phyloP scores from a whole-genome alignment of 148 eudicot genomes.

The Rhododendron henanense region DNA sequence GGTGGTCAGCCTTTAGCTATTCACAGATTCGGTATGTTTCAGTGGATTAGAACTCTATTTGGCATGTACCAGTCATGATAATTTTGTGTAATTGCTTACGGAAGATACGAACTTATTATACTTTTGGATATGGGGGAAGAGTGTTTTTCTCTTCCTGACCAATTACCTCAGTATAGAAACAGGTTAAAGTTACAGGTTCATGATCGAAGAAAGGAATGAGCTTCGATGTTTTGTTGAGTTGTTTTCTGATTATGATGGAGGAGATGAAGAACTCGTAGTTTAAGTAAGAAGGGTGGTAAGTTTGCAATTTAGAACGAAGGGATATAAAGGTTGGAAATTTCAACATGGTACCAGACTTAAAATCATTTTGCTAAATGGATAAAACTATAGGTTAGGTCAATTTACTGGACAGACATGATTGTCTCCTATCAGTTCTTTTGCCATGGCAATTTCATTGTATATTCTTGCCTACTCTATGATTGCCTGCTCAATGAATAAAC shows the following conservation, averaged over 20 bases:
- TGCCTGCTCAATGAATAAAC: too few relatives aligned
- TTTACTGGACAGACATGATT: not conserved
- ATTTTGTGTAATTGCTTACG: not conserved
- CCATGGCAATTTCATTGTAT: not conserved
- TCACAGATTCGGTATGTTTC: not conserved
- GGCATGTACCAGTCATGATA: not conserved
- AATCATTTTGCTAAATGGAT: not conserved
- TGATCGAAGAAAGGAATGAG: not conserved
- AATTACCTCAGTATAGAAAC: not conserved
- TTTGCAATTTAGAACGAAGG: not conserved
- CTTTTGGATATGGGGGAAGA: not conserved
- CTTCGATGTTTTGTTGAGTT: not conserved
- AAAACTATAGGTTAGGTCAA: not conserved
- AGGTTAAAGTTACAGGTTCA: not conserved
- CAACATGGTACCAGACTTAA: not conserved
- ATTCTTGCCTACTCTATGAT: not conserved
- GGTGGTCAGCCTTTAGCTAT: constrained; percentile 1
- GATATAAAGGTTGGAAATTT: not conserved
- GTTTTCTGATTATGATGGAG: not conserved
- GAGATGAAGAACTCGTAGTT: not conserved
- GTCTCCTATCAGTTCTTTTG: not conserved
- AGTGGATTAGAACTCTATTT: not conserved
- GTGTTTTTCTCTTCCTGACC: not conserved
- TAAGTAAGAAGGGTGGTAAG: not conserved
- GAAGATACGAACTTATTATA: not conserved